Evolutionary conservation across 2,329 filamentous ascomycete species (phyloP).

Genomic region (Talaromyces rugulosus): DNA sequence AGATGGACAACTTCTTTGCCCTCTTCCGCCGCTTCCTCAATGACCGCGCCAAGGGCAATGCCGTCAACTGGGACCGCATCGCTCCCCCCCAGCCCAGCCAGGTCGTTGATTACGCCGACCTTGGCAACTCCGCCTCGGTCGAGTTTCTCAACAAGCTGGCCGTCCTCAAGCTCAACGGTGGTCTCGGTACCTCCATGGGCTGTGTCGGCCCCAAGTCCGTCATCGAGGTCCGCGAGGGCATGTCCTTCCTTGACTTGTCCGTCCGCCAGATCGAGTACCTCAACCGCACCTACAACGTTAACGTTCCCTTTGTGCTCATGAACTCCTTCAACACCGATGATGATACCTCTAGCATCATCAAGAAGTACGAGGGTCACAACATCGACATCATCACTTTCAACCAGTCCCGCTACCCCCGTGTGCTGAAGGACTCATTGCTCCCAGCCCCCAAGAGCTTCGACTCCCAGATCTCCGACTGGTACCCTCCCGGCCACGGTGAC

Average conservation of each 20-base stretch:
- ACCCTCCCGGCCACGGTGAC: slow-evolving; percentile 97
- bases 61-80: slow-evolving; percentile 94
- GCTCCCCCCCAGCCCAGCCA: slow-evolving; percentile 87
- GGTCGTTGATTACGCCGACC: slow-evolving; percentile 89
- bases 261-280: slow-evolving; percentile 99
- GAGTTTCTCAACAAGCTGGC: slow-evolving; percentile 96
- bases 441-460: slow-evolving; percentile 87
- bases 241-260: slow-evolving; percentile 98
- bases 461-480: slow-evolving; percentile 93
- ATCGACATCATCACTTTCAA: slow-evolving; percentile 99
- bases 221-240: slow-evolving; percentile 98
- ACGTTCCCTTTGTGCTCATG: slow-evolving; percentile 98
- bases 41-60: slow-evolving; percentile 97
- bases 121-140: slow-evolving; percentile 84
- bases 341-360: slow-evolving; percentile 98
- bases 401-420: slow-evolving; percentile 96
- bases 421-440: slow-evolving; percentile 96
- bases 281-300: slow-evolving; percentile 95
- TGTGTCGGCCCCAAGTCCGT: slow-evolving; percentile 99
- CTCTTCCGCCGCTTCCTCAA: slow-evolving; percentile 98
- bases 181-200: slow-evolving; percentile 98
- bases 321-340: slow-evolving; percentile 99
- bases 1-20: slow-evolving; percentile 99
- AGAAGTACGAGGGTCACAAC: slow-evolving; percentile 99
- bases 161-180: slow-evolving; percentile 98